phyloP scores from a whole-genome alignment of 176 grass and related monocot species.

The Oryza meyeriana region DNA sequence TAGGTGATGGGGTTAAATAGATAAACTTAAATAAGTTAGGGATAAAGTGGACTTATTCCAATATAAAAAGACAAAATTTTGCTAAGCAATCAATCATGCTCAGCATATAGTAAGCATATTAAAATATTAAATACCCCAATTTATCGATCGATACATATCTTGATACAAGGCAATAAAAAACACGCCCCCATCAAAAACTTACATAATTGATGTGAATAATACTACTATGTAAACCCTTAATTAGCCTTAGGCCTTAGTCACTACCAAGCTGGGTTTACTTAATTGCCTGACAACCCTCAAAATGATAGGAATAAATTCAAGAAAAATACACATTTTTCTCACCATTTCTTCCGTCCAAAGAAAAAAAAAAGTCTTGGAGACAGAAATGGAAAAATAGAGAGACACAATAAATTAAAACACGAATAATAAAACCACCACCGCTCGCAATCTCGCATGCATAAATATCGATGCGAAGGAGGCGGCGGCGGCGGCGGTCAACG shows the following conservation, averaged over 20 bases:
- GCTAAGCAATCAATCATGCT: no score
- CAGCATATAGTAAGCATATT: not conserved
- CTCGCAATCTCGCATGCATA: not conserved
- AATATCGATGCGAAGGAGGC: not conserved
- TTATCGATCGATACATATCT: not conserved
- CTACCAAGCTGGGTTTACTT: not conserved
- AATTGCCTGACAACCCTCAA: not conserved
- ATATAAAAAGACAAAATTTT: no score
- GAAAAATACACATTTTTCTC: not conserved
- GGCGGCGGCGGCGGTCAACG: not conserved
- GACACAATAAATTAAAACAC: not conserved
- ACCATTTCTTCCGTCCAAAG: not conserved
- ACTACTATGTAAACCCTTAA: not conserved
- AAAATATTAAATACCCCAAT: not conserved
- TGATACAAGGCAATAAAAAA: not conserved
- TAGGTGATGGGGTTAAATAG: no score
- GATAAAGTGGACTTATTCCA: no score
- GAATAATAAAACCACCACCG: not conserved
- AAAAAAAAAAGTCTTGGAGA: not conserved
- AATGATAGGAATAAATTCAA: not conserved
- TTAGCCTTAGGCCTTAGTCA: not conserved
- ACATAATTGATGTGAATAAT: not conserved
- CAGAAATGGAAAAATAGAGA: not conserved
- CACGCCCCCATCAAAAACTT: not conserved
- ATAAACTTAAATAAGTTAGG: no score